Base-by-base conservation (phyloP, 495 filamentous ascomycete species). In the Penicillium silybi region DNA sequence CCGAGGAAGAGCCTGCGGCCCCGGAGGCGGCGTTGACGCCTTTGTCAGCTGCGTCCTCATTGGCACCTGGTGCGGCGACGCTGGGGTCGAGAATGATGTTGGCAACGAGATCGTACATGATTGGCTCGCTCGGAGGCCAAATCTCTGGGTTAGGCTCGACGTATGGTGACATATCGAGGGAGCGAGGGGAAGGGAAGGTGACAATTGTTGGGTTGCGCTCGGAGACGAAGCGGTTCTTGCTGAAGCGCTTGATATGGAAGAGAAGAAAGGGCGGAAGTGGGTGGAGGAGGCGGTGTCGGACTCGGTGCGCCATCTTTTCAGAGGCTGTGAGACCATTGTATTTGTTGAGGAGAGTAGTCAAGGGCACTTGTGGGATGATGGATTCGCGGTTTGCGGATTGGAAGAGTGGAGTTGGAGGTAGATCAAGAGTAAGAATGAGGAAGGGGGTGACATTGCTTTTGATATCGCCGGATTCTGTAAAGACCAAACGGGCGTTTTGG, bases 121-220 rank as follows among this genome's bases (percentile, higher is more conserved):
- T 89, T 6, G 92, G 91, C 63, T 96, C 92, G 9, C 87, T 85
- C 0, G 81, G 80, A 1, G 82, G 71, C 62, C 81, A 79, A 13
- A 80, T 32, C 0, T 72, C 56, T 0, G 85, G 83, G 48, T 85
- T 84, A 4, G 88, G 88, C 54, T 92, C 84, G 22, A 96, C 89
- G 60, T 92, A 99, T 0, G 90, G 90, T 3, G 83, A 79, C 76
- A 96, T 84, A 63, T 99, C 90, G 15, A 99, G 81, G 22, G 82
- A 84, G 50, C 86, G 80, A 10, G 76, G 71, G 3, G 85, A 82
- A 49, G 89, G 87, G 71, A 97, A 97, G 8, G 92, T 97, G 48
- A 99, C 93, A 63, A 99, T 99, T 0, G 95, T 97, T 4, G 92
- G 93, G 69, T 97, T 99, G 29, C 93, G 87, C 70, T 99, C 95